A percentile compares a stretch with the other conserved stretches of the same genome.
These are phyloP conservation scores for Xylariaceae sp. DNA, from an alignment of 2,329 filamentous ascomycete species.

Conservation along the genomic window DNA sequence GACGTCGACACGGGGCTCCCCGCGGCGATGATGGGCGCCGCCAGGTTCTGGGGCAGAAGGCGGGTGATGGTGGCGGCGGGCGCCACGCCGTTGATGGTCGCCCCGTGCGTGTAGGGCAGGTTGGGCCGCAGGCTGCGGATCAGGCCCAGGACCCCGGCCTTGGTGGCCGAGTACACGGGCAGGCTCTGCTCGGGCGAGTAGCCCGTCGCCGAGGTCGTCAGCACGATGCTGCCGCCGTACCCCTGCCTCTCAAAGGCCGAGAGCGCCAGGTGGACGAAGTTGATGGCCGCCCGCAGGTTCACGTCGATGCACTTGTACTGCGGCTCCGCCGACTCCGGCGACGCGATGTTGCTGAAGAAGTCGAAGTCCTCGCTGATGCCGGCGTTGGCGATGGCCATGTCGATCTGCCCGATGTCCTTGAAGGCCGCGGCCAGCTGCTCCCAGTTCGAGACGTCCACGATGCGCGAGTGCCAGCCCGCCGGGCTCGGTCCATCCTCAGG, in stretches of 20 bases:
- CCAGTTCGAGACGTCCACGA: constrained; percentile 20
- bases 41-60: constrained; percentile 28
- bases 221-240: constrained; percentile 31
- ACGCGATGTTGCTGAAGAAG: constrained; percentile 27
- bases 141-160: constrained; percentile 24
- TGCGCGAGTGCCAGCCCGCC: constrained; percentile 9
- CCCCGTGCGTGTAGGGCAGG: constrained; percentile 17
- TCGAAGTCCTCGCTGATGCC: constrained; percentile 26
- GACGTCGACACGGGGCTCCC: constrained; percentile 30
- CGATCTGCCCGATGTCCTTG: constrained; percentile 18
- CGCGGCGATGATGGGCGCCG: constrained; percentile 18
- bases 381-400: constrained; percentile 33
- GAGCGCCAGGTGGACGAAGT: constrained; percentile 31
- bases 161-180: constrained; percentile 27
- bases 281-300: constrained; percentile 28
- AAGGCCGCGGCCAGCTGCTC: constrained; percentile 21
- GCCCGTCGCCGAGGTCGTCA: constrained; percentile 33
- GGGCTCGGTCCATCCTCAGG: constrained; percentile 9
- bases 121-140: constrained; percentile 29
- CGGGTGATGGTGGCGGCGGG: constrained; percentile 31
- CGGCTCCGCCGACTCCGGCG: constrained; percentile 14
- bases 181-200: constrained; percentile 33
- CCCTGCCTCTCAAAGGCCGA: constrained; percentile 20
- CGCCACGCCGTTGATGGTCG: constrained; percentile 35
- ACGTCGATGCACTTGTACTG: constrained; percentile 28